A percentile compares a stretch with the other conserved stretches of the same genome.
Conservation (phyloP, 208 protist genomes). For the Leishmania guyanensis region DNA sequence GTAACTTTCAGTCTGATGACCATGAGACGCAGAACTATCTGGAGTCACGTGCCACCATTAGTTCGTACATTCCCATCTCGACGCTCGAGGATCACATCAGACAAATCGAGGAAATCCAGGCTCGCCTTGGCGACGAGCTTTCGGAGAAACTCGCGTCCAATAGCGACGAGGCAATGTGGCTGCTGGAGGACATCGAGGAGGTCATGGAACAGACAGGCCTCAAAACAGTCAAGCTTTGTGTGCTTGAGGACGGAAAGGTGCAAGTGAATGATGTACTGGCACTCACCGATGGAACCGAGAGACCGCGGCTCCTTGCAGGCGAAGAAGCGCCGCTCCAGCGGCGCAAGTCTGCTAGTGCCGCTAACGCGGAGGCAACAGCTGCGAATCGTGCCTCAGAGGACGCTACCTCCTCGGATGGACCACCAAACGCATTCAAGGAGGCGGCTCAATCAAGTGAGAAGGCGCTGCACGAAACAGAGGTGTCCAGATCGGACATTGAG, state of each 20-base stretch:
- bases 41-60: conserved; percentile 58
- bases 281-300: conserved; percentile 81
- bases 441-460: conserved; percentile 3
- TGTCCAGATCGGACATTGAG: conserved; percentile 70
- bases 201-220: conserved; percentile 78
- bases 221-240: conserved; percentile 71
- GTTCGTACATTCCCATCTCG: conserved; percentile 81
- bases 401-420: background rate
- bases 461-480: conserved; percentile 38
- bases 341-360: background rate
- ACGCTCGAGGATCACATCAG: conserved; percentile 84
- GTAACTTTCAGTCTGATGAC: conserved; percentile 78
- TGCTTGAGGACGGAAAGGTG: conserved; percentile 70
- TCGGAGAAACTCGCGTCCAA: conserved; percentile 61
- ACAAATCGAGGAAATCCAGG: conserved; percentile 73
- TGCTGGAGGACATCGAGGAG: conserved; percentile 90
- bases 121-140: conserved; percentile 64
- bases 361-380: background rate
- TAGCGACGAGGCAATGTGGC: conserved; percentile 77
- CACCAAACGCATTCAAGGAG: background rate
- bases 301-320: conserved; percentile 58
- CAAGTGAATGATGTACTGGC: conserved; percentile 42
- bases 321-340: background rate
- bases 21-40: conserved; percentile 85
- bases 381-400: background rate